Percentiles rank a stretch among this genome's conserved stretches.
phyloP scores from a whole-genome alignment of 139 green algal genomes.

The Tetraselmis chui region DNA sequence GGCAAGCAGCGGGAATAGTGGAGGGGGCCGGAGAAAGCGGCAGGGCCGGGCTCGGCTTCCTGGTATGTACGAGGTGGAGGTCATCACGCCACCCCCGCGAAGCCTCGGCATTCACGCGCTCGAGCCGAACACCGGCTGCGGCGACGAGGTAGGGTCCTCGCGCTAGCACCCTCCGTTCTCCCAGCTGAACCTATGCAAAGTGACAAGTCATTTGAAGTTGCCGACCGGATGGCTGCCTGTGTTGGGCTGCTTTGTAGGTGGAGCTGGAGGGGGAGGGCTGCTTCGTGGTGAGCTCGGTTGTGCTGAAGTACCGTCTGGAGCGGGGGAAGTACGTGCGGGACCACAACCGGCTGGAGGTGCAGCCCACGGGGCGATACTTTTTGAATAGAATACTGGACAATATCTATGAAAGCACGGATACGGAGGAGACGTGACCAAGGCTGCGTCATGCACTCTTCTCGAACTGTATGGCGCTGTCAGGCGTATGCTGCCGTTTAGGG shows the following conservation, averaged over 20 bases:
- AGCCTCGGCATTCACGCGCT: background rate
- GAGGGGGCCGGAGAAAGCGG: background rate
- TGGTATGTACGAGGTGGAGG: background rate
- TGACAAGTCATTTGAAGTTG: too few species aligned
- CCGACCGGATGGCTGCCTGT: too few species aligned
- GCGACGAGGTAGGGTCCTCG: background rate
- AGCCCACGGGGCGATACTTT: background rate
- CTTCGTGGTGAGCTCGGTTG: background rate
- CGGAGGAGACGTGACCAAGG: too few species aligned
- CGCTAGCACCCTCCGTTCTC: background rate
- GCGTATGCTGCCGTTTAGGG: too few species aligned
- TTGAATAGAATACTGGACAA: background rate
- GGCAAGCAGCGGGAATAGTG: too few species aligned
- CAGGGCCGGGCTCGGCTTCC: background rate
- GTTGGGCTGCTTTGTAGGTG: background rate
- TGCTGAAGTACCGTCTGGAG: background rate
- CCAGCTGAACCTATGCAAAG: too few species aligned
- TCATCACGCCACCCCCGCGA: background rate
- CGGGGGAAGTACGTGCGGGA: background rate
- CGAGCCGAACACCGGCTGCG: background rate
- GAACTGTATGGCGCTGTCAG: too few species aligned
- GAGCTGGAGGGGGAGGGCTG: background rate
- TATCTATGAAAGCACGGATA: too few species aligned
- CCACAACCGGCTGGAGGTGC: background rate
- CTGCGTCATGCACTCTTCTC: too few species aligned